Evolutionary conservation across 768 basidiomycete genomes (phyloP), one percentile per base, ranked within the genome.

Genomic region (Austroboletus eburneus): DNA sequence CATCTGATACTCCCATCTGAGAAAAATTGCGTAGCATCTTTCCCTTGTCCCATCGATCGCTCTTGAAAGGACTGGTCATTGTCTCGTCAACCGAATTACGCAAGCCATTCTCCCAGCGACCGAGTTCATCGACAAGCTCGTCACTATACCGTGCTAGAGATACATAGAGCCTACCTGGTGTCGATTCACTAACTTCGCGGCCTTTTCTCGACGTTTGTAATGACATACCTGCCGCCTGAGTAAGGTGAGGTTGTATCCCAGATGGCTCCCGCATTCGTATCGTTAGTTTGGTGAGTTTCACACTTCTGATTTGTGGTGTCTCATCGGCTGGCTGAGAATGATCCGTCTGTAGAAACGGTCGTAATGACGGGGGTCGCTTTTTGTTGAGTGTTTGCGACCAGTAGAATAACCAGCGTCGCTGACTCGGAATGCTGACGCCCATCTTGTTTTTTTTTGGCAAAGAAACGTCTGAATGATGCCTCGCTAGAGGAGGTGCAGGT

Each of bases 21-120:
- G 85, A 85, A 66, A 91, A 91, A 47, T 76, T 77, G 42, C 73
- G 68, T 40, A 91, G 80, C 90, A 91, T 91, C 73, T 91, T 91
- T 46, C 64, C 65, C 38, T 67, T 72, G 62, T 92, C 90, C 84
- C 86, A 90, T 53, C 57, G 71, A 10, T 75, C 82, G 35, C 67
- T 72, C 49, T 54, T 58, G 53, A 84, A 88, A 20, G 76, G 58
- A 50, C 39, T 71, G 67, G 66, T 64, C 22, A 52, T 54, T 44
- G 57, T 65, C 42, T 64, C 48, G 51, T 65, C 57, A 43, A 17
- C 54, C 43, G 57, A 54, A 47, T 68, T 67, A 9, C 79, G 72
- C 6, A 82, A 82, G 46, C 69, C 65, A 42, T 59, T 60, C 63
- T 90, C 86, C 77, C 79, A 81, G 39, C 63, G 63, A 57, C 86